These are phyloP conservation scores for Emiliania huxleyi DNA, from an alignment of 78 protist species.

Conservation along the genomic window DNA sequence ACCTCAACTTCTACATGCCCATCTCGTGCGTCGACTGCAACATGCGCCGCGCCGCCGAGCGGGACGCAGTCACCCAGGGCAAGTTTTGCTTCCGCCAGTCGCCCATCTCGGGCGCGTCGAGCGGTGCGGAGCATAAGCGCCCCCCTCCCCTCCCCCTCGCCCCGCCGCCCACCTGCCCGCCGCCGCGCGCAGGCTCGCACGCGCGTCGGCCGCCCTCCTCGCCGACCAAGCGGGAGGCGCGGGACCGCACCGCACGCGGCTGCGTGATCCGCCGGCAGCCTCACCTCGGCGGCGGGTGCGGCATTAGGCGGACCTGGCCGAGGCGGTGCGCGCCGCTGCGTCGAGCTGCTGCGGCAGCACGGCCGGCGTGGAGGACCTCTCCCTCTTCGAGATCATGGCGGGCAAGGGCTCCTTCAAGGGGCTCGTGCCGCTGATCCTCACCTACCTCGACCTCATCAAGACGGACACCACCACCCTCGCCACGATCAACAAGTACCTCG, in stretches of 20 bases:
- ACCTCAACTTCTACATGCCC: constrained; percentile 87
- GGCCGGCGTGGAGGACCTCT: background rate
- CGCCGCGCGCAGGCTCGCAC: background rate
- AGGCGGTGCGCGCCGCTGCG: background rate
- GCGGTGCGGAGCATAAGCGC: too few species aligned
- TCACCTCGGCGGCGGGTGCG: background rate
- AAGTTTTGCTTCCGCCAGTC: constrained; percentile 78
- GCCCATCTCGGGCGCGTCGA: too few species aligned
- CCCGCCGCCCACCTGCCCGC: too few species aligned
- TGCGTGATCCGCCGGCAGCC: too few species aligned
- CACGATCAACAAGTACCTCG: background rate
- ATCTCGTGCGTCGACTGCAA: constrained; percentile 89
- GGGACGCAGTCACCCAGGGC: constrained; percentile 59
- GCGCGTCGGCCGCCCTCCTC: background rate
- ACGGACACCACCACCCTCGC: background rate
- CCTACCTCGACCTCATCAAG: constrained; percentile 34
- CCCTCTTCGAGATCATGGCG: constrained; percentile 50
- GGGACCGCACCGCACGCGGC: too few species aligned
- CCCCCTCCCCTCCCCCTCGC: too few species aligned
- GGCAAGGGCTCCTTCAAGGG: constrained; percentile 25
- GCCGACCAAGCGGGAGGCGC: background rate
- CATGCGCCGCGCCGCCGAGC: constrained; percentile 69
- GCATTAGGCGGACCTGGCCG: background rate
- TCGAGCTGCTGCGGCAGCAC: background rate
- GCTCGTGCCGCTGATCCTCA: constrained; percentile 34